Evolutionary conservation across 148 eudicot genomes (phyloP).

Genomic region (Limonium bicolor): DNA sequence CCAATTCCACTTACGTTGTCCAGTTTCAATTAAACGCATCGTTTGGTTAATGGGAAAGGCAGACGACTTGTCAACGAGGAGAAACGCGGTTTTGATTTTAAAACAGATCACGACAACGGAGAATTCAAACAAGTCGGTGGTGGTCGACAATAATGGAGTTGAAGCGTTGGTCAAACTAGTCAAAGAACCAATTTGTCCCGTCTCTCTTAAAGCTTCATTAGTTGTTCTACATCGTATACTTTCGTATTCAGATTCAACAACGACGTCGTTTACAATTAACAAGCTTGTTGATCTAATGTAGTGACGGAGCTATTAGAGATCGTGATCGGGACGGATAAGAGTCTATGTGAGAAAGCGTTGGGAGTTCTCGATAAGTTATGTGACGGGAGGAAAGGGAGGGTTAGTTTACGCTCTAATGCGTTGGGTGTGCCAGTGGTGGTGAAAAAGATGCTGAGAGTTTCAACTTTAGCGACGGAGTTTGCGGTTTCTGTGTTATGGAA

Average conservation of each 20-base stretch:
- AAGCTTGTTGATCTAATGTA: conserved; percentile 31
- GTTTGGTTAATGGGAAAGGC: conserved; percentile 34
- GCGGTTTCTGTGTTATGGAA: conserved; percentile 51
- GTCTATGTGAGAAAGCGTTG: conserved; percentile 46
- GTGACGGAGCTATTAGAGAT: conserved; percentile 39
- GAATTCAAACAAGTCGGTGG: conserved; percentile 8
- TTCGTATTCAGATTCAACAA: too few species aligned
- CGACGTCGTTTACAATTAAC: too few species aligned
- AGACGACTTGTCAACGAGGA: conserved; percentile 26
- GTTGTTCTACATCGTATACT: too few species aligned
- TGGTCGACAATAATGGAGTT: conserved; percentile 25
- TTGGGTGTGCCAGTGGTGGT: conserved; percentile 51
- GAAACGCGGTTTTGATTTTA: conserved; percentile 28
- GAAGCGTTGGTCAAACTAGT: conserved; percentile 40
- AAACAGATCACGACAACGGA: conserved; percentile 22
- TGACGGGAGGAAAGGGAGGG: conserved; percentile 17
- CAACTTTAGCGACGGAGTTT: conserved; percentile 56
- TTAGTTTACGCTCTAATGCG: conserved; percentile 23
- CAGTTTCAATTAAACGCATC: conserved; percentile 19
- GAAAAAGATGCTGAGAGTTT: conserved; percentile 56
- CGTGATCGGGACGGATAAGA: conserved; percentile 35
- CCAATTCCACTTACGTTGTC: conserved; percentile 15
- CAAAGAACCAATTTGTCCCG: conserved; percentile 45
- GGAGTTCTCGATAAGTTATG: conserved; percentile 46
- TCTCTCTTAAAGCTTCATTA: conserved; percentile 55